Evolutionary conservation across 2,329 filamentous ascomycete species (phyloP).

Genomic region (Diaporthe australafricana): DNA sequence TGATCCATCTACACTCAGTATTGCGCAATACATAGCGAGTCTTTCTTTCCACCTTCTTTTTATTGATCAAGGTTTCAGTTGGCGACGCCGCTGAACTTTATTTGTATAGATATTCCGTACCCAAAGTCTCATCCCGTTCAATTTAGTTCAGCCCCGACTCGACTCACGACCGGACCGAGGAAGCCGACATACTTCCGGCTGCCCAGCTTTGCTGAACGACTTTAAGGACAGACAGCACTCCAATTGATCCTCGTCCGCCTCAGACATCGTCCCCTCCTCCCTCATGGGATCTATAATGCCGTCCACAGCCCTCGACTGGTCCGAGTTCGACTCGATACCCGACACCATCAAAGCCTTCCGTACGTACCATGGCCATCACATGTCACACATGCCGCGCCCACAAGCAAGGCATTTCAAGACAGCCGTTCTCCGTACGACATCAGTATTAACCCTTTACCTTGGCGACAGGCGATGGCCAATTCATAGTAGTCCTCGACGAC

Average conservation of each 20-base stretch:
- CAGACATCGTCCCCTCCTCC: not conserved
- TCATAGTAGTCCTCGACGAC: constrained; percentile 95
- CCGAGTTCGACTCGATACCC: constrained; percentile 73
- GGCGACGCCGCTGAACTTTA: not conserved
- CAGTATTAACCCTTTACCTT: constrained; percentile 26
- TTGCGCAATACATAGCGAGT: constrained; percentile 22
- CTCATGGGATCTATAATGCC: constrained; percentile 55
- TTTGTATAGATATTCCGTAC: not conserved
- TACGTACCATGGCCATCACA: constrained; percentile 51
- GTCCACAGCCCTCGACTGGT: constrained; percentile 59
- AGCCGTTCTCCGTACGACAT: constrained; percentile 34
- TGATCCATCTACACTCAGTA: not conserved
- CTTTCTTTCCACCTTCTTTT: not conserved
- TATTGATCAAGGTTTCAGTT: not conserved
- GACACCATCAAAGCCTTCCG: constrained; percentile 74
- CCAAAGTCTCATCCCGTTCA: not conserved
- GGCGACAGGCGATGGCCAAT: constrained; percentile 78
- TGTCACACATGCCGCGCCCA: constrained; percentile 26
- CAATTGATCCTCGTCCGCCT: constrained; percentile 15
- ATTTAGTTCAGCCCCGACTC: constrained; percentile 1
- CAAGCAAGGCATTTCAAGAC: not conserved
- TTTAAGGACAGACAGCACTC: not conserved
- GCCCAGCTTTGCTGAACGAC: constrained; percentile 19
- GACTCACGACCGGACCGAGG: constrained; percentile 10
- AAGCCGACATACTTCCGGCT: constrained; percentile 19